These are phyloP conservation scores for Coniella lustricola DNA, from an alignment of 2,329 filamentous ascomycete genomes.

Conservation along the genomic window DNA sequence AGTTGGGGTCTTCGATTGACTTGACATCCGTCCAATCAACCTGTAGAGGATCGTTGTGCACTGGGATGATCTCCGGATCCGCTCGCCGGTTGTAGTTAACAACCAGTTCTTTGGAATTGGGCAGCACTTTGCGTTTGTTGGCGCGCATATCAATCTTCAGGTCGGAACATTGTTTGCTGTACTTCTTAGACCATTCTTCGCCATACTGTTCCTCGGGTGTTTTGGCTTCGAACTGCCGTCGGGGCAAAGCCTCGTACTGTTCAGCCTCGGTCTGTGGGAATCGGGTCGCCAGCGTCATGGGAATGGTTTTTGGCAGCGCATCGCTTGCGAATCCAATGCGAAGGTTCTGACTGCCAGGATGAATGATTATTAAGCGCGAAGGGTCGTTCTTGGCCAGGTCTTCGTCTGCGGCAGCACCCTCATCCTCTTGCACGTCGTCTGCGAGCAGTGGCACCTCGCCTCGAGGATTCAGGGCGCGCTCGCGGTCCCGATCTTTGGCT, in stretches of 20 bases:
- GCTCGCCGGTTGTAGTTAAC: conserved; percentile 87
- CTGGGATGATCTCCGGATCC: conserved; percentile 77
- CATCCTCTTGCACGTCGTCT: conserved; percentile 47
- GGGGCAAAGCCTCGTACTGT: conserved; percentile 70
- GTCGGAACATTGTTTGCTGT: conserved; percentile 75
- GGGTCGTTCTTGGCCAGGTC: conserved; percentile 55
- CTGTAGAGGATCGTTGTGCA: conserved; percentile 89
- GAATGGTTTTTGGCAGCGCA: conserved; percentile 86
- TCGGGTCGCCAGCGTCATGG: conserved; percentile 83
- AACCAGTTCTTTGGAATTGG: conserved; percentile 95
- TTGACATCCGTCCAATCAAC: conserved; percentile 91
- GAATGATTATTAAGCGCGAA: conserved; percentile 89
- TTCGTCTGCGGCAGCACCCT: conserved; percentile 36
- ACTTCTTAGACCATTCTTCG: conserved; percentile 70
- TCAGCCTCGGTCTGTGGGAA: conserved; percentile 76
- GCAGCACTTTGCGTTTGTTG: conserved; percentile 89
- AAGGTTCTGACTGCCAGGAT: conserved; percentile 91
- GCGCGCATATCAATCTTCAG: conserved; percentile 84
- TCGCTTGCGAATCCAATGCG: conserved; percentile 94
- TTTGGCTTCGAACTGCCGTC: conserved; percentile 56
- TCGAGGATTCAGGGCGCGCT: conserved; percentile 73
- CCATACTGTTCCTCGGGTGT: conserved; percentile 75
- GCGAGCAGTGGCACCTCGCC: conserved; percentile 57
- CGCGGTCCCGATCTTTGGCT: conserved; percentile 66
- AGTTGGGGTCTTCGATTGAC: conserved; percentile 57